Percentiles rank a stretch among this genome's conserved stretches.
phyloP scores from a whole-genome alignment of 768 basidiomycete genomes.

The Pisolithus sp. region DNA sequence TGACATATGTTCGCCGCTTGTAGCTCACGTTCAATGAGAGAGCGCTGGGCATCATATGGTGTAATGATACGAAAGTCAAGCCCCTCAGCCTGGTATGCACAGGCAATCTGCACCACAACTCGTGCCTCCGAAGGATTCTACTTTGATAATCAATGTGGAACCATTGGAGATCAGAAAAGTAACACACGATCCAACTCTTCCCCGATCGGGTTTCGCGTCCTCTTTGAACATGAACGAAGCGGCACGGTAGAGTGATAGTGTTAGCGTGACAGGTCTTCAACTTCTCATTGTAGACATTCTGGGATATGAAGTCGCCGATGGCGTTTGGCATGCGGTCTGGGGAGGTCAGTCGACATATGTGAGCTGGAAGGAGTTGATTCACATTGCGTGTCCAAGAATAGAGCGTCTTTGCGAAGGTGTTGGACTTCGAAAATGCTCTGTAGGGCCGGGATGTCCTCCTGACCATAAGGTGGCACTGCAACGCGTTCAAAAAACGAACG shows the following conservation, averaged over 20 bases:
- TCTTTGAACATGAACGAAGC: slow-evolving; percentile 33
- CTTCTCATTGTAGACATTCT: slow-evolving; percentile 50
- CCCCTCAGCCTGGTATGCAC: no score
- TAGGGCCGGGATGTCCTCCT: slow-evolving; percentile 61
- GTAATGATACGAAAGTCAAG: no score
- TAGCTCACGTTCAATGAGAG: no score
- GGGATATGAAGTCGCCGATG: slow-evolving; percentile 66
- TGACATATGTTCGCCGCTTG: no score
- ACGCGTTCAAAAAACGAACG: slow-evolving; percentile 1
- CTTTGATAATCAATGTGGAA: no score
- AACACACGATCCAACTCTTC: background rate
- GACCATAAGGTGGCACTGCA: slow-evolving; percentile 72
- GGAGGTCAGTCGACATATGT: background rate
- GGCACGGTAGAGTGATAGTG: slow-evolving; percentile 26
- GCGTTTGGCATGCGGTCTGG: slow-evolving; percentile 79
- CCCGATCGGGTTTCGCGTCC: slow-evolving; percentile 22
- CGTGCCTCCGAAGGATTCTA: no score
- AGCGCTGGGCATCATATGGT: no score
- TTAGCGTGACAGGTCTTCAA: slow-evolving; percentile 52
- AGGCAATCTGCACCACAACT: no score
- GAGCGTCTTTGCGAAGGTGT: slow-evolving; percentile 43
- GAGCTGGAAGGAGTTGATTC: slow-evolving; percentile 14
- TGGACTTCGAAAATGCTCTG: slow-evolving; percentile 69
- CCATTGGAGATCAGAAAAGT: background rate
- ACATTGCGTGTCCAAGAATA: slow-evolving; percentile 74